These are phyloP conservation scores for Leishmania braziliensis DNA, from an alignment of 208 protist genomes.

Conservation along the genomic window DNA sequence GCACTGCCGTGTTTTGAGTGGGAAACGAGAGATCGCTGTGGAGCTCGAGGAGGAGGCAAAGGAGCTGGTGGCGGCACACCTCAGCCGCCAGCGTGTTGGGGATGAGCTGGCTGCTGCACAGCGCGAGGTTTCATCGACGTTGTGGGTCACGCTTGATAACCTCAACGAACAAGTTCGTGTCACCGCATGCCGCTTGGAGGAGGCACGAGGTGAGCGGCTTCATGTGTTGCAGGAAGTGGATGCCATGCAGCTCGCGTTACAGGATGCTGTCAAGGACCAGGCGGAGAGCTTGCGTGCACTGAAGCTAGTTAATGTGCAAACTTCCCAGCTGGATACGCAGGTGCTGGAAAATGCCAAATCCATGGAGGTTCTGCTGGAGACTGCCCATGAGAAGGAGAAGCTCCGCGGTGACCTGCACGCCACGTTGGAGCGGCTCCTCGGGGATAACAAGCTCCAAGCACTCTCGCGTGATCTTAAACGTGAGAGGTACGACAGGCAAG, in stretches of 20 bases:
- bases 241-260: slow-evolving; percentile 35
- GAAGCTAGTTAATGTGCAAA: slow-evolving; percentile 40
- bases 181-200: slow-evolving; percentile 25
- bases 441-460: slow-evolving; percentile 19
- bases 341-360: slow-evolving; percentile 41
- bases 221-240: slow-evolving; percentile 39
- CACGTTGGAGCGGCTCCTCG: slow-evolving; percentile 12
- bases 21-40: slow-evolving; percentile 26
- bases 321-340: slow-evolving; percentile 34
- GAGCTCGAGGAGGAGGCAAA: slow-evolving; percentile 43
- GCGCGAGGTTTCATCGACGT: slow-evolving; percentile 32
- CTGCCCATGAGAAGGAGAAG: slow-evolving; percentile 16
- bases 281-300: slow-evolving; percentile 43
- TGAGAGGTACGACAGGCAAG: slow-evolving; percentile 24
- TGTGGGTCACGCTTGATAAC: slow-evolving; percentile 42
- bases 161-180: slow-evolving; percentile 28
- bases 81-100: slow-evolving; percentile 40
- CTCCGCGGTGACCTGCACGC: slow-evolving; percentile 16
- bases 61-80: slow-evolving; percentile 33
- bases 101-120: slow-evolving; percentile 46
- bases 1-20: slow-evolving; percentile 19
- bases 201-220: slow-evolving; percentile 36
- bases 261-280: slow-evolving; percentile 46
- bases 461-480: slow-evolving; percentile 27
- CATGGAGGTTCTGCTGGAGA: slow-evolving; percentile 32